Evolutionary conservation across 2,329 filamentous ascomycete genomes (phyloP), one percentile per base, ranked within the genome.

Genomic region (Colletotrichum phormii): DNA sequence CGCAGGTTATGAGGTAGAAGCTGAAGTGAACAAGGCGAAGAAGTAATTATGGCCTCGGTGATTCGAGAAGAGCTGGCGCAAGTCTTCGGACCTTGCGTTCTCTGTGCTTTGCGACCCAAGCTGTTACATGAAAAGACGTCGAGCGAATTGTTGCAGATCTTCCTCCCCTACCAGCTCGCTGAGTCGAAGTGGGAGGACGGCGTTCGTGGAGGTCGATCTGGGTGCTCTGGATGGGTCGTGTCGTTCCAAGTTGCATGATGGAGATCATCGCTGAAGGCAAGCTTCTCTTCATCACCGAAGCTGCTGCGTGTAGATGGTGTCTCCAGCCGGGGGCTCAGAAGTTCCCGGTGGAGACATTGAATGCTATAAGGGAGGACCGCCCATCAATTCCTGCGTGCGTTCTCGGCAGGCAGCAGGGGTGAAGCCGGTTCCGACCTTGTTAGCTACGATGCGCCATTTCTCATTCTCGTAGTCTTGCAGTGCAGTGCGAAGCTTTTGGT

Each of bases 371-470:
- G 79, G 76, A 26, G 85, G 37, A 15, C 37, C 86, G 46, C 84
- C 86, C 53, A 84, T 78, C 55, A 95, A 82, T 82, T 94, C 89
- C 72, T 89, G 85, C 37, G 92, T 92, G 78, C 95, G 93, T 79
- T 97, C 95, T 81, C 93, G 93, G 84, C 95, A 98, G 57, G 95
- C 94, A 46, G 91, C 90, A 53, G 95, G 94, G 49, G 95, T 97
- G 80, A 97, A 97, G 59, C 95, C 95, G 63, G 92, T 94, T 74
- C 95, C 95, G 78, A 98, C 93, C 84, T 97, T 98, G 79, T 94
- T 93, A 72, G 95, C 93, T 75, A 98, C 92, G 79, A 97, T 94
- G 77, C 95, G 93, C 95, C 95, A 98, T 81, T 95, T 95, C 82
- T 98, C 95, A 84, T 93, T 94, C 80, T 97, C 94, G 85, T 96